These are phyloP conservation scores for Colletotrichum lini DNA, from an alignment of 2,329 filamentous ascomycete species.

Conservation along the genomic window DNA sequence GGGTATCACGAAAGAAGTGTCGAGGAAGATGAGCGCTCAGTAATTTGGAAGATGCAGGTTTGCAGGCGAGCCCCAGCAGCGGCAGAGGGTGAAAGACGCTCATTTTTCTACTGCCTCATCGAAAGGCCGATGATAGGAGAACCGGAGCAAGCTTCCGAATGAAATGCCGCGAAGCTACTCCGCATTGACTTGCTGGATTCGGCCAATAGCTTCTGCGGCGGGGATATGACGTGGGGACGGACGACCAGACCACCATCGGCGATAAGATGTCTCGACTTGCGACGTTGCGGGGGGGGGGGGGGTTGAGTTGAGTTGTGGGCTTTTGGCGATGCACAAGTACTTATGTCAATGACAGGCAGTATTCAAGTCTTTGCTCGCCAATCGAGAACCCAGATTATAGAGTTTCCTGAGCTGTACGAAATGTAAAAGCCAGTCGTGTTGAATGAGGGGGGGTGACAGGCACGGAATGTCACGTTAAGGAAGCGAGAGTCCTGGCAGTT, in stretches of 20 bases:
- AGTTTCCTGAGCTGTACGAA: not conserved
- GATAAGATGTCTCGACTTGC: conserved; percentile 13
- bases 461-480: not conserved
- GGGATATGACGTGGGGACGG: conserved; percentile 28
- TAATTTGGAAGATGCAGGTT: not conserved
- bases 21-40: not conserved
- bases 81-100: not conserved
- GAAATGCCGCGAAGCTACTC: conserved; percentile 24
- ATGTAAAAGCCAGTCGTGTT: not conserved
- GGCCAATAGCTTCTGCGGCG: conserved; percentile 12
- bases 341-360: not conserved
- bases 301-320: conserved; percentile 5
- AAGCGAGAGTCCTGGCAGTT: not conserved
- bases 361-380: not conserved
- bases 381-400: not conserved
- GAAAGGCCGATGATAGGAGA: conserved; percentile 5
- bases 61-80: not conserved
- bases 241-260: conserved; percentile 21
- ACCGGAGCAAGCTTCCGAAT: conserved; percentile 8
- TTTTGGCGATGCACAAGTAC: conserved; percentile 3
- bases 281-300: conserved; percentile 13
- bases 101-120: conserved; percentile 1
- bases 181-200: conserved; percentile 16
- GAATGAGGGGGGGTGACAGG: not conserved
- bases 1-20: conserved; percentile 25